These are phyloP conservation scores for Beauveria medogensis DNA, from an alignment of 2,329 filamentous ascomycete species.

Conservation along the genomic window DNA sequence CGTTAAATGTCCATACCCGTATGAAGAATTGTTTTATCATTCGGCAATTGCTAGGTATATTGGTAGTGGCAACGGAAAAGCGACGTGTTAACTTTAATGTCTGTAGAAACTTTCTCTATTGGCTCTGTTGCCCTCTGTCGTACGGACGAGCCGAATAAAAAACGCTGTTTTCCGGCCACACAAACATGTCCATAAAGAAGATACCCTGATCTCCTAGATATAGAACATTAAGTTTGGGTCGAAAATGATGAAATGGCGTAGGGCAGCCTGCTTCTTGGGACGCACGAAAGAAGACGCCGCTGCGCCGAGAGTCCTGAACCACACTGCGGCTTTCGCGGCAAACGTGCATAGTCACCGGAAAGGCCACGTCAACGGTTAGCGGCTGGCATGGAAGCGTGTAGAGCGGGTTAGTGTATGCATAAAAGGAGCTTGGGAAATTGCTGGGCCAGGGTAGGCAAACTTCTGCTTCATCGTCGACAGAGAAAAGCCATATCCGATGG, in stretches of 20 bases:
- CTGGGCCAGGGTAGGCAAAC: constrained; percentile 4
- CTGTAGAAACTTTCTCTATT: not conserved
- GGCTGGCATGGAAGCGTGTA: not conserved
- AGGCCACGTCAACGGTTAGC: constrained; percentile 6
- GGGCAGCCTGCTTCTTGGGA: not conserved
- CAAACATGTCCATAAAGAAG: not conserved
- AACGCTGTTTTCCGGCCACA: not conserved
- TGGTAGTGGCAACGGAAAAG: not conserved
- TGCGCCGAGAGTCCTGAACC: not conserved
- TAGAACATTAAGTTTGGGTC: not conserved
- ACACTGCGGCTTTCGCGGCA: not conserved
- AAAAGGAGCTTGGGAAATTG: not conserved
- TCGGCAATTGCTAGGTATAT: not conserved
- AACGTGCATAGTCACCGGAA: constrained; percentile 1
- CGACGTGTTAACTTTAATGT: not conserved
- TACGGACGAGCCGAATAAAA: not conserved
- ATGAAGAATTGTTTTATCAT: not conserved
- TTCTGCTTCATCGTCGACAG: constrained; percentile 4
- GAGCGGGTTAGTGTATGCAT: not conserved
- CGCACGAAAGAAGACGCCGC: not conserved
- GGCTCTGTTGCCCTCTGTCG: not conserved
- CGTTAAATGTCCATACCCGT: not conserved
- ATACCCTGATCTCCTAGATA: not conserved
- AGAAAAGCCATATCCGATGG: not conserved
- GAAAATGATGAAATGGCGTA: not conserved